Conservation (phyloP, 2,329 filamentous ascomycete species). For the Microsporum ferrugineum region DNA sequence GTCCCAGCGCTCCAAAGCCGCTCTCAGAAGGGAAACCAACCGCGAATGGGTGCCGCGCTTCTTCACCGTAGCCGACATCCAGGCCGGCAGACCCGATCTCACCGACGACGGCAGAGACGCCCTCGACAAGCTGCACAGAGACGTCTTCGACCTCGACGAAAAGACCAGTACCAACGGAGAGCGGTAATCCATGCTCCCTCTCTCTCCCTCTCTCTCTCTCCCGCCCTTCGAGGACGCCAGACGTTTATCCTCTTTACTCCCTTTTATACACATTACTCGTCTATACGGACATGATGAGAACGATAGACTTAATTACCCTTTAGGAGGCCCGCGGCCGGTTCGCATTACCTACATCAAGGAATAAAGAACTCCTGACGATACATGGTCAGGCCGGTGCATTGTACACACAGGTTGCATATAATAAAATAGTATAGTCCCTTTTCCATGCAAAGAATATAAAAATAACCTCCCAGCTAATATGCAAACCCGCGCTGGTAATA, state of each 20-base stretch:
- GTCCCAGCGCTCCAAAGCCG: constrained; percentile 70
- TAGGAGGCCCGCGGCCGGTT: background rate
- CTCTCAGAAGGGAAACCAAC: constrained; percentile 59
- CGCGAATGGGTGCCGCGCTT: constrained; percentile 76
- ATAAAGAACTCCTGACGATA: background rate
- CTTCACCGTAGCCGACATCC: constrained; percentile 56
- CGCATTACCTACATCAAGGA: background rate
- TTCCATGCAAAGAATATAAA: no score
- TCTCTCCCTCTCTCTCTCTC: no score
- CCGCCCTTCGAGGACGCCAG: no score
- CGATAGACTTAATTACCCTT: background rate
- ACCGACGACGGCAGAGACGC: constrained; percentile 50
- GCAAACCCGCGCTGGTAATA: no score
- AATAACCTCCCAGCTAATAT: no score
- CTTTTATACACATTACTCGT: background rate
- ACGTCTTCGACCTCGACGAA: constrained; percentile 40
- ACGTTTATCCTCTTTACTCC: background rate
- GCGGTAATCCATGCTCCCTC: no score
- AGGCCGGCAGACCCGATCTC: constrained; percentile 50
- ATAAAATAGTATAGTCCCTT: background rate
- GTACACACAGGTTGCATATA: background rate
- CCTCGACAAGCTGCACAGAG: constrained; percentile 45
- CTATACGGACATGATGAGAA: background rate
- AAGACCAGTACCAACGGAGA: constrained; percentile 14
- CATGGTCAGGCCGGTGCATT: background rate